Evolutionary conservation across 257 asterid species (phyloP).

Genomic region (Solanum lignicaule): DNA sequence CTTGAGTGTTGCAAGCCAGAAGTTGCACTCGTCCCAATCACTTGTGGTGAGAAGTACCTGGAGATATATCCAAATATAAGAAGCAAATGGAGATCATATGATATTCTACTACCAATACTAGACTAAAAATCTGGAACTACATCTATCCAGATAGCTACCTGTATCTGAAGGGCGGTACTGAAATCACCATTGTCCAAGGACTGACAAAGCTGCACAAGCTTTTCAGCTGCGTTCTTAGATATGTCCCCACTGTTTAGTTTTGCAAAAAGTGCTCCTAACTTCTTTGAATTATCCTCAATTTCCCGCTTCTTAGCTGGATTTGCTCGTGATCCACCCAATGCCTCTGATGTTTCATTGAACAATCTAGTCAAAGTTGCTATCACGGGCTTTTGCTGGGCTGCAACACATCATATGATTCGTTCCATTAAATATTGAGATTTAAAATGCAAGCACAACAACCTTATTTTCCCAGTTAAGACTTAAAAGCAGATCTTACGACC

Average conservation of each 20-base stretch:
- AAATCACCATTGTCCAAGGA: slow-evolving; percentile 83
- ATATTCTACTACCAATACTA: not conserved
- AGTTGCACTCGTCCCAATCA: slow-evolving; percentile 98
- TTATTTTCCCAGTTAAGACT: not conserved
- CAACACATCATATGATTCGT: slow-evolving; percentile 4
- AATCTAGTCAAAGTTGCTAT: slow-evolving; percentile 78
- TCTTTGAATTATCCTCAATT: slow-evolving; percentile 90
- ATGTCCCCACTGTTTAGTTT: slow-evolving; percentile 81
- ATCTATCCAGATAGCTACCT: slow-evolving; percentile 31
- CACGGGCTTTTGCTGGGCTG: slow-evolving; percentile 90
- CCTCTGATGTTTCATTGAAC: slow-evolving; percentile 82
- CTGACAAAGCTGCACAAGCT: slow-evolving; percentile 83
- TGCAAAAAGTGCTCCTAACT: slow-evolving; percentile 72
- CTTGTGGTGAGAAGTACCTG: slow-evolving; percentile 87
- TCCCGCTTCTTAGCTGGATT: slow-evolving; percentile 89
- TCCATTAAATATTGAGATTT: not conserved
- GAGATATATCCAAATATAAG: not conserved
- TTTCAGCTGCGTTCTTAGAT: slow-evolving; percentile 83
- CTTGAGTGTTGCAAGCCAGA: slow-evolving; percentile 83
- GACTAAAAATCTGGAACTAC: not conserved
- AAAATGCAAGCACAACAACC: not conserved
- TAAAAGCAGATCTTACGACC: not conserved
- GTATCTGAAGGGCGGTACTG: slow-evolving; percentile 74
- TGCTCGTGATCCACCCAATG: slow-evolving; percentile 83
- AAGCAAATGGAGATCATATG: not conserved